Base-by-base conservation (phyloP, 169 alveolate species). In the Plasmodium billcollinsi region DNA sequence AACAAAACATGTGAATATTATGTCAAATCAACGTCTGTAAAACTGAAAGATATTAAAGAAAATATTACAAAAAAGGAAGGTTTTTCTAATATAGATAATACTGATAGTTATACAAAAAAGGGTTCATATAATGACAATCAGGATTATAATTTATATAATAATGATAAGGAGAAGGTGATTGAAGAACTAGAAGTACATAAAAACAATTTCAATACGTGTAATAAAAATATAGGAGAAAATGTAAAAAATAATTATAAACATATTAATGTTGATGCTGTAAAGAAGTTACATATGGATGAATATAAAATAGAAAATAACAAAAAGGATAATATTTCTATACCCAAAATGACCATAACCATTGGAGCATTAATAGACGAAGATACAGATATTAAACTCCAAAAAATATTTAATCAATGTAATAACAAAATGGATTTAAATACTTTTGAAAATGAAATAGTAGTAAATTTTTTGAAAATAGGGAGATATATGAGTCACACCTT, bases 401-500 rank as follows among this genome's bases (percentile, higher is more conserved):
- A 83, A 20, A 70, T 83, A 52, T 83, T 83, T 73, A 59, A 39
- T 52, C 70, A 56, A 43, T 71, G 58, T 59, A 62, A 83, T 47
- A 83, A 83, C 20, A 83, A 59, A 83, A 83, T 83, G 91, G 18
- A 83, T 83, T 39, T 83, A 67, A 74, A 83, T 5, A 15, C 20
- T 15, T 83, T 83, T 63, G 91, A 83, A 45, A 56, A 49, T 15
- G 12, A 69, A 47, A 20, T 83, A 69, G 91, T 83, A 9, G 72
- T 83, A 6, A 52, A 83, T 58, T 83, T 83, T 83, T 73, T 83
- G 33, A 83, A 83, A 58, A 83, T 83, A 45, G 91, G 91, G n/a
- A 83, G 73, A 83, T 83, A 83, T 50, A 83, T 83, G 91, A 83
- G 91, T 70, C 91, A 83, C 18, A 83, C 91, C 8, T 56, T 83